A percentile compares a stretch with the other conserved stretches of the same genome.
Evolutionary conservation across 139 green algal genomes (phyloP).

Genomic region (Asterochloris sp.): DNA sequence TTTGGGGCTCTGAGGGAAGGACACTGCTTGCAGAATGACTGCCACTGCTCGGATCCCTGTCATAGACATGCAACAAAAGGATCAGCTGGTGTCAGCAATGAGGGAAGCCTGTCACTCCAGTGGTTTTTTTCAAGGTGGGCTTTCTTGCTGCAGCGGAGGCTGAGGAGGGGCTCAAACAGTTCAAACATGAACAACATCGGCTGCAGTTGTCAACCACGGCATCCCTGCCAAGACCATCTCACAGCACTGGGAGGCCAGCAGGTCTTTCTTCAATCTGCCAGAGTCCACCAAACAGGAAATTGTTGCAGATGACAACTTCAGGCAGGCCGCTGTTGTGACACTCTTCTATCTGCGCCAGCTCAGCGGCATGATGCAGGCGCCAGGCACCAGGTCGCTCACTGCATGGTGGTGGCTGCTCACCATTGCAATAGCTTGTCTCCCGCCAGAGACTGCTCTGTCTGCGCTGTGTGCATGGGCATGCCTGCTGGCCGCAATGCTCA

Average conservation of each 20-base stretch:
- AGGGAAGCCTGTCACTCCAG: conserved; percentile 29
- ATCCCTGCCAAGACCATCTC: conserved; percentile 52
- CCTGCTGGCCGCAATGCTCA: too few species aligned
- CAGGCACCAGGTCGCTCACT: neutral
- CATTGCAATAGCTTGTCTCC: neutral
- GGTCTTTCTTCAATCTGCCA: conserved; percentile 72
- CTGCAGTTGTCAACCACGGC: conserved; percentile 75
- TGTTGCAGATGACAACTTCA: conserved; percentile 63
- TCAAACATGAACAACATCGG: neutral
- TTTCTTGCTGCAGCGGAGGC: neutral
- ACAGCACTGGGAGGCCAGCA: conserved; percentile 45
- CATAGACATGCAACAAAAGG: too few species aligned
- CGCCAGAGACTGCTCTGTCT: neutral
- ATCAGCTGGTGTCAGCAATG: conserved; percentile 1
- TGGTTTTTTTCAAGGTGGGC: conserved; percentile 64
- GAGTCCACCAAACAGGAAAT: conserved; percentile 65
- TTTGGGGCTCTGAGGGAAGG: too few species aligned
- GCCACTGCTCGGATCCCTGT: too few species aligned
- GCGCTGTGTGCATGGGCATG: too few species aligned
- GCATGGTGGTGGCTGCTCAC: too few species aligned
- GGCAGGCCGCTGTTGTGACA: neutral
- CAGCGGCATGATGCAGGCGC: too few species aligned
- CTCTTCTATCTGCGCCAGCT: too few species aligned
- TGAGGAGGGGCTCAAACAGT: neutral
- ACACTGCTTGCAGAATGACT: too few species aligned